Evolutionary conservation across 2,329 filamentous ascomycete genomes (phyloP).

Genomic region (Massarina eburnea): DNA sequence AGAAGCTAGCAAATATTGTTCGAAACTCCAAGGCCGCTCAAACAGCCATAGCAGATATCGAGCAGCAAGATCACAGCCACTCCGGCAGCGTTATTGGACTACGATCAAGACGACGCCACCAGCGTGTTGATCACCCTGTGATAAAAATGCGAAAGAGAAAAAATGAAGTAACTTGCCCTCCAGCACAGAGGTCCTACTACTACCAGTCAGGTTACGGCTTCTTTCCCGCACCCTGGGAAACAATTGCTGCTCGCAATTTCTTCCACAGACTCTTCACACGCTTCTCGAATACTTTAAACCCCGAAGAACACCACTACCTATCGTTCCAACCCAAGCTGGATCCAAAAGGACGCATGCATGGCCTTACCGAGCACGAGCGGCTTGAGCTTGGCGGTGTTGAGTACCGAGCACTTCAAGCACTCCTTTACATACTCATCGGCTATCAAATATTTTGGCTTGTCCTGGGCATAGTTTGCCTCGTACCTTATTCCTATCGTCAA

Average conservation of each 20-base stretch:
- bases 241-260: conserved; percentile 21
- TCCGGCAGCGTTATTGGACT: conserved; percentile 6
- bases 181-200: conserved; percentile 21
- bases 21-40: conserved; percentile 28
- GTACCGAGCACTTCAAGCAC: conserved; percentile 53
- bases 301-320: conserved; percentile 30
- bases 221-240: conserved; percentile 36
- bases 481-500: conserved; percentile 46
- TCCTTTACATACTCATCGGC: conserved; percentile 51
- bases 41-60: conserved; percentile 26
- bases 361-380: conserved; percentile 46
- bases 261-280: conserved; percentile 14
- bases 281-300: conserved; percentile 22
- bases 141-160: not conserved
- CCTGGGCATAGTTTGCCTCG: conserved; percentile 52
- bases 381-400: conserved; percentile 55
- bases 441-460: conserved; percentile 37
- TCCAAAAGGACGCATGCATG: conserved; percentile 31
- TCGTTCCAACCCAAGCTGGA: conserved; percentile 36
- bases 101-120: not conserved
- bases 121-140: not conserved
- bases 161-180: conserved; percentile 8
- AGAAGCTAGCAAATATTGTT: conserved; percentile 30
- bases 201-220: conserved; percentile 30
- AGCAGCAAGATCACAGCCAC: conserved; percentile 14